Evolutionary conservation across 2,329 filamentous ascomycete genomes (phyloP).

Genomic region (Penicillium fuscoglaucum): DNA sequence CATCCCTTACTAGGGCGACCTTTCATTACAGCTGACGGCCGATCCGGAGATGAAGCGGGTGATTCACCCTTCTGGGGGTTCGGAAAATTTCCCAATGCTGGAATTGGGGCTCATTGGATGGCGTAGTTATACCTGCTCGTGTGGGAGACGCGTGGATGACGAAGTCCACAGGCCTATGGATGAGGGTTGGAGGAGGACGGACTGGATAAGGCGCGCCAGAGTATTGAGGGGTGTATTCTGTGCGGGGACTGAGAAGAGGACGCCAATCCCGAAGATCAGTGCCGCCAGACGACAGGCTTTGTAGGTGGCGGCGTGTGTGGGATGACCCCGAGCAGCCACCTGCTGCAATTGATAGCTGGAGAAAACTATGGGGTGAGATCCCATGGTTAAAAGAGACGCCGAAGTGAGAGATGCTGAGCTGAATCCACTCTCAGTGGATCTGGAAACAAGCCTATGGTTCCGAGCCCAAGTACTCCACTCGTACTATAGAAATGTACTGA

Average conservation of each 20-base stretch:
- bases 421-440: too few relatives aligned
- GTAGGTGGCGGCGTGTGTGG: conserved; percentile 31
- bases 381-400: background rate
- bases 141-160: conserved; percentile 20
- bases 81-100: background rate
- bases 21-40: background rate
- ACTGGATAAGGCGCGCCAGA: conserved; percentile 32
- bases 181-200: conserved; percentile 26
- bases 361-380: background rate
- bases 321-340: conserved; percentile 1
- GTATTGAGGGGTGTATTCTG: conserved; percentile 38
- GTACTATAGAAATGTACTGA: background rate
- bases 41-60: background rate
- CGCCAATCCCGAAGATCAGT: conserved; percentile 40
- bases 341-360: background rate
- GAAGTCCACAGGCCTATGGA: conserved; percentile 29
- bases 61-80: background rate
- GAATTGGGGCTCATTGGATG: background rate
- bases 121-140: background rate
- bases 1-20: too few relatives aligned
- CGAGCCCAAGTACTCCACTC: background rate
- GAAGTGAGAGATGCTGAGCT: too few relatives aligned
- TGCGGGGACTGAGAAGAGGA: conserved; percentile 43
- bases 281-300: conserved; percentile 39
- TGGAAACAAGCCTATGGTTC: background rate